Conservation (phyloP, 768 basidiomycete genomes). For the Hemileccinum impolitum region DNA sequence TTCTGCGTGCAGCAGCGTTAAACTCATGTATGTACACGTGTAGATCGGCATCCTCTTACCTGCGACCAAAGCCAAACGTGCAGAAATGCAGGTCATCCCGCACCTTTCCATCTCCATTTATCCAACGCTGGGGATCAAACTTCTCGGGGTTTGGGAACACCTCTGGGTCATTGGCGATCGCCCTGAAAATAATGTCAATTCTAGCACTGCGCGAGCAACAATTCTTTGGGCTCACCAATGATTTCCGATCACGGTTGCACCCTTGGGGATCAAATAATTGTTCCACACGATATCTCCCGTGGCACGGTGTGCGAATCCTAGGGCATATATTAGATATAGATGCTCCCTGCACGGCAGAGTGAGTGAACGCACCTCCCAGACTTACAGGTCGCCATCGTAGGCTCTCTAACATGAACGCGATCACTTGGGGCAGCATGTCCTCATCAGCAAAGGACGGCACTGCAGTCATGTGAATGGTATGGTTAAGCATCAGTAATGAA, state of each 20-base stretch:
- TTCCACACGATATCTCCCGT: slow-evolving; percentile 50
- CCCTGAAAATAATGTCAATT: slow-evolving; percentile 1
- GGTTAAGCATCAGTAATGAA: not conserved
- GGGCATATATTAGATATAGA: slow-evolving; percentile 19
- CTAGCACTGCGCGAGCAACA: no score
- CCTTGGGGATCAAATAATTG: slow-evolving; percentile 39
- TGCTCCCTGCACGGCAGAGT: not conserved
- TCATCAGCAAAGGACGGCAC: slow-evolving; percentile 38
- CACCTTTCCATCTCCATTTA: slow-evolving; percentile 26
- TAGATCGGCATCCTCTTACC: not conserved
- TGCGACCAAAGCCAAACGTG: slow-evolving; percentile 36
- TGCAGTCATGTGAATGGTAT: slow-evolving; percentile 3
- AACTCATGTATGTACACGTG: not conserved
- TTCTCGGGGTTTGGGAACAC: slow-evolving; percentile 52
- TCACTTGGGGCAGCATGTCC: slow-evolving; percentile 32
- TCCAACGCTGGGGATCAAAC: slow-evolving; percentile 56
- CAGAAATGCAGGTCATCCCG: slow-evolving; percentile 28
- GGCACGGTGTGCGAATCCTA: slow-evolving; percentile 58
- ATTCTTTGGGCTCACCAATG: slow-evolving; percentile 23
- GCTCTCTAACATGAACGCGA: slow-evolving; percentile 36
- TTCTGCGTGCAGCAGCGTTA: slow-evolving; percentile 1
- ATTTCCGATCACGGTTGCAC: slow-evolving; percentile 36
- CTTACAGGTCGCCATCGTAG: slow-evolving; percentile 38
- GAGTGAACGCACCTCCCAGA: slow-evolving; percentile 21
- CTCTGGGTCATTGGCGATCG: slow-evolving; percentile 50